These are phyloP conservation scores for Darksidea phi DNA, from an alignment of 495 filamentous ascomycete species.

Conservation along the genomic window DNA sequence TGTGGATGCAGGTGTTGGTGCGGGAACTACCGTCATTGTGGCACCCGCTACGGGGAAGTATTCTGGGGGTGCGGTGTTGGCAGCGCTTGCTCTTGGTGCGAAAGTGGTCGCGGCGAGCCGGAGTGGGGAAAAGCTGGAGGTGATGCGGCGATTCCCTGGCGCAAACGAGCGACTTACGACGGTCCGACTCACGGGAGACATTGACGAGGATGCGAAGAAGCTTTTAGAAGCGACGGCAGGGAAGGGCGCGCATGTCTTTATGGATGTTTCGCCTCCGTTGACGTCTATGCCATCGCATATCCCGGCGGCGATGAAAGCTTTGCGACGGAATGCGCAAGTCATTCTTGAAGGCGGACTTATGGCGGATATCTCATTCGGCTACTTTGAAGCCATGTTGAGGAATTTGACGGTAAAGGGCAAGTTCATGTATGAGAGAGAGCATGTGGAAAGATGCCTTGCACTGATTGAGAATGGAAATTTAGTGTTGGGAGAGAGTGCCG, in stretches of 20 bases:
- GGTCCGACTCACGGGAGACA: conserved; percentile 14
- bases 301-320: neutral
- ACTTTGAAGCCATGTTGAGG: conserved; percentile 30
- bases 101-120: conserved; percentile 40
- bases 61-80: conserved; percentile 36
- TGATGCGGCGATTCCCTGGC: conserved; percentile 23
- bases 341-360: conserved; percentile 29
- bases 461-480: conserved; percentile 27
- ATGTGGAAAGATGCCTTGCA: conserved; percentile 12
- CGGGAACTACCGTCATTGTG: conserved; percentile 38
- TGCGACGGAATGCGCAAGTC: conserved; percentile 19
- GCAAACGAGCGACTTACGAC: conserved; percentile 15
- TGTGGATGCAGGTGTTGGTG: conserved; percentile 48
- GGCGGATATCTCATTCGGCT: conserved; percentile 2
- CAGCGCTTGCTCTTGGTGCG: conserved; percentile 41
- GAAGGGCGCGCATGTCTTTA: conserved; percentile 18
- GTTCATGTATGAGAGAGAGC: conserved; percentile 44
- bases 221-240: conserved; percentile 12
- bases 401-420: conserved; percentile 45
- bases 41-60: conserved; percentile 40
- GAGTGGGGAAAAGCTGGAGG: conserved; percentile 29
- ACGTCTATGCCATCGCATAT: conserved; percentile 4
- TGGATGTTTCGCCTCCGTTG: conserved; percentile 16
- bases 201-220: conserved; percentile 13
- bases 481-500: conserved; percentile 11